Evolutionary conservation across 1,139 yeast genomes (phyloP), one percentile per base, ranked within the genome.

Genomic region (Lodderomyces margitis): DNA sequence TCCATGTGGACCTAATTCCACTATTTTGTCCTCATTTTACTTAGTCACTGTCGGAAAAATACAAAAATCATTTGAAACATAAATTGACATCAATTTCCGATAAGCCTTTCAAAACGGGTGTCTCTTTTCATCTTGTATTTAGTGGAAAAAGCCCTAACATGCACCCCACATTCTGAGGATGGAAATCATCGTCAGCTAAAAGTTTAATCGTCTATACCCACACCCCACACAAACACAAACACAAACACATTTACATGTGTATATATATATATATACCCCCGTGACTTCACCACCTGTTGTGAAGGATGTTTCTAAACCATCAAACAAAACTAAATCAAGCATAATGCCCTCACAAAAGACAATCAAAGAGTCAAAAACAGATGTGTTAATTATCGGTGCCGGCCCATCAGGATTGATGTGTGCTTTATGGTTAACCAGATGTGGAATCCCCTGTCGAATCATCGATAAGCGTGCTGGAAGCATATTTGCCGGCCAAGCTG

Each of bases 381-480:
- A 64, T 45, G 69, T 64, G 11, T 52, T 64, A 25, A 60, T 64
- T 23, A 54, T 64, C 34, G 70, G 70, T 17, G 70, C 70, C 23
- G 70, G 70, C 24, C 70, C 70, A 4, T 63, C 70, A 9, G 70
- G 66, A 10, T 50, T 48, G 37, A 59, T 58, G 63, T 56, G 58
- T 34, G 63, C 64, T 17, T 50, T 51, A 31, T 58, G 63, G 61
- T 53, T 57, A 42, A 62, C 62, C 10, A 52, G 69, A 27, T 50
- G 63, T 19, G 70, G 69, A 19, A 48, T 55, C 16, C 50, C 59
- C 12, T 55, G 54, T 44, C 50, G 65, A 17, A 58, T 64, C 37
- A 57, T 64, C 38, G 70, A 64, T 48, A 61, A 64, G 39, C 53
- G 70, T 34, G 44, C 60, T 7, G 48, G 44, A 30, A 55, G 58